Conservation (phyloP, 1,284 basidiomycete species). For the Cutaneotrichosporon sp. region DNA sequence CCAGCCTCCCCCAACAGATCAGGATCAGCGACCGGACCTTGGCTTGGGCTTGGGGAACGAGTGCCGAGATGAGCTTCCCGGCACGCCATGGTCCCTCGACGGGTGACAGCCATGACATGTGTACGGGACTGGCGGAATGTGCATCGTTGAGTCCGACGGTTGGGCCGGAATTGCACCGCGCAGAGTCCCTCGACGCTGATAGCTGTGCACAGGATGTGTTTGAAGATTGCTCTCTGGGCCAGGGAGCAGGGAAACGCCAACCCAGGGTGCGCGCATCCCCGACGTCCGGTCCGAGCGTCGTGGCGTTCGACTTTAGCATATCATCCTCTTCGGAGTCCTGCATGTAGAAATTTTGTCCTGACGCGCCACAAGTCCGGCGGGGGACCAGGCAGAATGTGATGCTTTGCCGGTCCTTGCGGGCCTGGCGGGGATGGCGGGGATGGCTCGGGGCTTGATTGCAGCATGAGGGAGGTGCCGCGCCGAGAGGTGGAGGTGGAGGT, state of each 20-base stretch:
- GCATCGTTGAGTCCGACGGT: neutral
- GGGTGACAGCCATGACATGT: neutral
- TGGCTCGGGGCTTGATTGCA: neutral
- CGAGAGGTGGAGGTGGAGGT: neutral
- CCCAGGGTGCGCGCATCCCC: neutral
- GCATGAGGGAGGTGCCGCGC: neutral
- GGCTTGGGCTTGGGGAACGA: neutral
- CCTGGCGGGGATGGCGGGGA: too few relatives aligned
- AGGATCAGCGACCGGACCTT: neutral
- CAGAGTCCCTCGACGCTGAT: neutral
- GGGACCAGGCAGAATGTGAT: too few relatives aligned
- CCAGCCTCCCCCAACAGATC: neutral
- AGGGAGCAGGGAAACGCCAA: too few relatives aligned
- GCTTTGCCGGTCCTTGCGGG: too few relatives aligned
- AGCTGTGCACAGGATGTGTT: neutral
- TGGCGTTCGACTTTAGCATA: slow-evolving; percentile 1
- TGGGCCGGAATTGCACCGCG: neutral
- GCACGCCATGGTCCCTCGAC: neutral
- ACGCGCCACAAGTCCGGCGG: too few relatives aligned
- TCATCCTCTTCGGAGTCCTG: too few relatives aligned
- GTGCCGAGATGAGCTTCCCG: neutral
- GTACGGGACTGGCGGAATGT: neutral
- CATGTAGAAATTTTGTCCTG: too few relatives aligned
- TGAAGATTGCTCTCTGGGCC: neutral
- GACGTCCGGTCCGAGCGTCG: neutral